Evolutionary conservation across 139 green algal species (phyloP), one percentile per base, ranked within the genome.

Genomic region (Auxenochlorella pyrenoidosa): DNA sequence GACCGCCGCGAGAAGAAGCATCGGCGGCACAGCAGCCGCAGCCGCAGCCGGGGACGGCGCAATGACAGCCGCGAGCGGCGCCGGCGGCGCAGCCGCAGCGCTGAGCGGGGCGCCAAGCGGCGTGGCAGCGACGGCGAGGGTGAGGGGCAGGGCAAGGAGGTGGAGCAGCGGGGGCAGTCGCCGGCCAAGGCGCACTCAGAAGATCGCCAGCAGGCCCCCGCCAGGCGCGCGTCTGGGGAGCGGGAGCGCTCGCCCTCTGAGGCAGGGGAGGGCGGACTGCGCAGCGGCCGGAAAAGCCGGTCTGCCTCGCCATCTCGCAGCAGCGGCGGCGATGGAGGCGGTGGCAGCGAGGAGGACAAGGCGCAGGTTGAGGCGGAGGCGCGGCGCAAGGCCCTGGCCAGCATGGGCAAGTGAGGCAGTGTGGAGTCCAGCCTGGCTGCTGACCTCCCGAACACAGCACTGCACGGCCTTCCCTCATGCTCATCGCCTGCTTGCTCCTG

Each of bases 341-440:
- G 32, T 13, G 34, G 32, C 44, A n/a, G 5, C 1, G 77, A 83
- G 34, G 51, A 71, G 8, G 78, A 54, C 1, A 75, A 75, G 66
- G 54, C 54, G 68, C 63, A n/a, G 32, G n/a, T 87, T 40, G 86
- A 87, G 80, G 41, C 79, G 24, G 70, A 87, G 70, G 63, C 88
- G 34, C 75, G 88, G 63, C 36, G 66, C 22, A 87, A 90, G 38
- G 88, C 88, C 21, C 63, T 90, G 59, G 77, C 85, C 21, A 83
- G 75, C 38, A 36, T 88, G 47, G 66, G 70, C 38, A 91, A 89
- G 83, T 87, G 72, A 87, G 24, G 40, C 16, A 0, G 70, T 32
- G 70, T 41, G 15, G 19, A 10, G 38, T 10, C 70, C 13, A 1
- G 2, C 18, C 54, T 63, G 54, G 18, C 54, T 63, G 54, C 54